A percentile compares a stretch with the other conserved stretches of the same genome.
These are phyloP conservation scores for Suillus bovinus DNA, from an alignment of 768 basidiomycete species.

Conservation along the genomic window DNA sequence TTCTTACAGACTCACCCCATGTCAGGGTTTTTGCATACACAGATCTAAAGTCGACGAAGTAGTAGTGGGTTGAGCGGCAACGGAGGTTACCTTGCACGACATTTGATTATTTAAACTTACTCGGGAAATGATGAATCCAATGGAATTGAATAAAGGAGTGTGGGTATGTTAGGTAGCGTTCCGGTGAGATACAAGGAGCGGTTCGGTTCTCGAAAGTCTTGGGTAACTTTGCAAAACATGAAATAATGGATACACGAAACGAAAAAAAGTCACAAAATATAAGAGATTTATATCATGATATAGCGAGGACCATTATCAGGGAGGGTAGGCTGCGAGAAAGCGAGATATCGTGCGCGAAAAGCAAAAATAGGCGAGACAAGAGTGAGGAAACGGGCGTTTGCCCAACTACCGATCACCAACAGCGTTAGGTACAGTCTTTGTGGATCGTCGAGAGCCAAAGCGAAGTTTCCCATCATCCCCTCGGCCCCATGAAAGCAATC, in stretches of 20 bases:
- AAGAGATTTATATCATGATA: constrained; percentile 20
- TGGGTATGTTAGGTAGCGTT: background rate
- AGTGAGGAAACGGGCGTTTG: background rate
- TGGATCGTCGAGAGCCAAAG: constrained; percentile 73
- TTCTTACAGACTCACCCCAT: background rate
- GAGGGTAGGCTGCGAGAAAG: constrained; percentile 29
- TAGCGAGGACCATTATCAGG: constrained; percentile 31
- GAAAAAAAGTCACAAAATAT: constrained; percentile 17
- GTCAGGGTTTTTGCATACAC: constrained; percentile 63
- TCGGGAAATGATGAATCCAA: background rate
- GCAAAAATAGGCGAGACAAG: constrained; percentile 6
- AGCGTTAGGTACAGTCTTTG: constrained; percentile 36
- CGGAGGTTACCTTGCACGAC: background rate
- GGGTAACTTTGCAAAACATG: constrained; percentile 15
- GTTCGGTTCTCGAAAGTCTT: background rate
- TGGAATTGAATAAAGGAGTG: constrained; percentile 4
- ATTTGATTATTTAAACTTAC: background rate
- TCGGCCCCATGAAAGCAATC: constrained; percentile 70
- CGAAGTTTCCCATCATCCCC: constrained; percentile 65
- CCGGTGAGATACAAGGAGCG: constrained; percentile 7
- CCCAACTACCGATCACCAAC: constrained; percentile 26
- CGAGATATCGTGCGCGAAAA: constrained; percentile 15
- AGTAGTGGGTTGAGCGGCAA: constrained; percentile 25
- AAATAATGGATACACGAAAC: constrained; percentile 33
- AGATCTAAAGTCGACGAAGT: constrained; percentile 71